A percentile compares a stretch with the other conserved stretches of the same genome.
These are phyloP conservation scores for Immersiporthe knoxdaviesiana DNA, from an alignment of 2,329 filamentous ascomycete species.

Conservation along the genomic window DNA sequence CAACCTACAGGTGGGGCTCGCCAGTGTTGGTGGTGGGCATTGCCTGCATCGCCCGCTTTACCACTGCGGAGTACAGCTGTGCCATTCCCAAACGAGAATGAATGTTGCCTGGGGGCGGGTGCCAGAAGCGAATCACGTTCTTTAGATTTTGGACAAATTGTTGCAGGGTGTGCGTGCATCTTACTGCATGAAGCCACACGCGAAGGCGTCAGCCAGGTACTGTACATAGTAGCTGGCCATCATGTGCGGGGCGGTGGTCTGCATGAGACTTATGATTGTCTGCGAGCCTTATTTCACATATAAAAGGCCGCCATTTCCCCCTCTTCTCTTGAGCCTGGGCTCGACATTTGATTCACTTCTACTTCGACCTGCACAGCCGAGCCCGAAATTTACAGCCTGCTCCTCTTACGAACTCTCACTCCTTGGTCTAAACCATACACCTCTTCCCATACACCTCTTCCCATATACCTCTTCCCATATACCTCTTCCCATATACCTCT, in stretches of 20 bases:
- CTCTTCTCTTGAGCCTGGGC: neutral
- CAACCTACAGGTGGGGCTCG: neutral
- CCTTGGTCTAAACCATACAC: no score
- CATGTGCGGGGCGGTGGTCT: neutral
- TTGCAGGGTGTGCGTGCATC: neutral
- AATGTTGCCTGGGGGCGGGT: neutral
- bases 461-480: no score
- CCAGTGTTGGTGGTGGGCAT: neutral
- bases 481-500: no score
- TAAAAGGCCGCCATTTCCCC: neutral
- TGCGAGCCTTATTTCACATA: neutral
- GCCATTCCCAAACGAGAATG: neutral
- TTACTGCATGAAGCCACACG: neutral
- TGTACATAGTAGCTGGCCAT: no score
- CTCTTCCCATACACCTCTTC: no score
- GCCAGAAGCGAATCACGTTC: neutral
- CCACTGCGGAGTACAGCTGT: neutral
- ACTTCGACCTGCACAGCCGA: no score
- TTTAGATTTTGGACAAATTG: neutral
- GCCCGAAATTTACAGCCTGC: no score
- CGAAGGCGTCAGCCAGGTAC: neutral
- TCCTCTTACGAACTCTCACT: no score
- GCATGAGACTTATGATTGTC: no score
- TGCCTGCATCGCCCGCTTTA: neutral
- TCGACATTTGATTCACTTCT: neutral